A percentile compares a stretch with the other conserved stretches of the same genome.
phyloP scores from a whole-genome alignment of 768 basidiomycete species.

The Gautieria morchelliformis region DNA sequence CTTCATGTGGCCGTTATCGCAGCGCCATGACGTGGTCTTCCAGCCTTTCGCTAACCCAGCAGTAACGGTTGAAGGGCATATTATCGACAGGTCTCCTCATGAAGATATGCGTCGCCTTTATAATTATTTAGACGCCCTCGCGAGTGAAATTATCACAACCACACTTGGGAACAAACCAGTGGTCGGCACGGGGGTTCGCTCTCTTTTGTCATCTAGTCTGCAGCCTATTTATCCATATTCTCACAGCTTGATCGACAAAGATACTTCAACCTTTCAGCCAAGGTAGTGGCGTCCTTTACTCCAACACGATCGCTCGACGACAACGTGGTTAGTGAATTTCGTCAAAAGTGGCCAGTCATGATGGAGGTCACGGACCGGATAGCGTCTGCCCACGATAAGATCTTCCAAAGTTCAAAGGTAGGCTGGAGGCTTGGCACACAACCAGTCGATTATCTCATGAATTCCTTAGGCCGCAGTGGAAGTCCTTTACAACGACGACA shows the following conservation, averaged over 20 bases:
- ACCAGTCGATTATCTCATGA: background rate
- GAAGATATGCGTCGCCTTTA: background rate
- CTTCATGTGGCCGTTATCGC: constrained; percentile 18
- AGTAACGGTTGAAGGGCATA: background rate
- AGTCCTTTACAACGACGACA: constrained; percentile 12
- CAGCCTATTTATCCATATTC: no score
- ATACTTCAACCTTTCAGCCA: background rate
- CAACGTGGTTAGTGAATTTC: background rate
- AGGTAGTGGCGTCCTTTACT: background rate
- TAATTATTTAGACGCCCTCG: background rate
- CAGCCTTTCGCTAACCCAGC: constrained; percentile 11
- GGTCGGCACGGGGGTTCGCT: background rate
- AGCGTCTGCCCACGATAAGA: background rate
- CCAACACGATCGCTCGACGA: background rate
- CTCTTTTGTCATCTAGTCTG: background rate
- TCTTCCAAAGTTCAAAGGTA: constrained; percentile 4
- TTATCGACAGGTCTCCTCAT: background rate
- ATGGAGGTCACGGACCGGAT: constrained; percentile 3
- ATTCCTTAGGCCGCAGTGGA: constrained; percentile 10
- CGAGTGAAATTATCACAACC: background rate
- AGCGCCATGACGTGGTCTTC: constrained; percentile 23
- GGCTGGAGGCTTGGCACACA: background rate
- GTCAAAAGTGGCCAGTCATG: background rate
- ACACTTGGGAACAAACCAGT: background rate
- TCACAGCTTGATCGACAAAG: constrained; percentile 1